phyloP scores from a whole-genome alignment of 2,329 filamentous ascomycete species.

The Hirsutella rhossiliensis region DNA sequence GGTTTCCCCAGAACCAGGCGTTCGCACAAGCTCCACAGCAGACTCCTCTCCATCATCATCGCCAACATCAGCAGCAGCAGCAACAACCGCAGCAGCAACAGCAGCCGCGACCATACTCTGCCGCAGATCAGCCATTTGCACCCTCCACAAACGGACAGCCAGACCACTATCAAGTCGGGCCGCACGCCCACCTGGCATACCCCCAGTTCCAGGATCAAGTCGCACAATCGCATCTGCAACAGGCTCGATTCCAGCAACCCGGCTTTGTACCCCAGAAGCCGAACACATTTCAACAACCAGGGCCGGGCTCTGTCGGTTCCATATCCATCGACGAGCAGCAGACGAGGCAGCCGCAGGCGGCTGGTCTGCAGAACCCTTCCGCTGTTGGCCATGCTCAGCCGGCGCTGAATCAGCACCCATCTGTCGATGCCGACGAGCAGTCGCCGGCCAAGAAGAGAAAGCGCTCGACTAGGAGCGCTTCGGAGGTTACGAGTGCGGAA shows the following conservation, averaged over 20 bases:
- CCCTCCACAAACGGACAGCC: constrained; percentile 14
- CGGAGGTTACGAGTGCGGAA: constrained; percentile 15
- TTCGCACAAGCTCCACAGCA: constrained; percentile 16
- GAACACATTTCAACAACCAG: constrained; percentile 10
- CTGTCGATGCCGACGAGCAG: constrained; percentile 6
- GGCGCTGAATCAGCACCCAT: neutral
- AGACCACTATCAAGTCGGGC: constrained; percentile 7
- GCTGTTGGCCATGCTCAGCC: neutral
- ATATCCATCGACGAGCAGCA: constrained; percentile 3
- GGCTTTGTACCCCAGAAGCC: constrained; percentile 9
- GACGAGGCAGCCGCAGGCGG: constrained; percentile 7
- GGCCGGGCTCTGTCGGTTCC: neutral
- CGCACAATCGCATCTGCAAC: constrained; percentile 2
- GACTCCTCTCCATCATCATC: constrained; percentile 13
- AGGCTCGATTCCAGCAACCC: constrained; percentile 5
- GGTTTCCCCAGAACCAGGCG: constrained; percentile 13
- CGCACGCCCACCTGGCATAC: constrained; percentile 3
- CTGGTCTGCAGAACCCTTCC: constrained; percentile 10
- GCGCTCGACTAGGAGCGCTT: constrained; percentile 15
- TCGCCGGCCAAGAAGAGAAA: constrained; percentile 26
- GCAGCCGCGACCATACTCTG: constrained; percentile 12
- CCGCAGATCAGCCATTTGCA: constrained; percentile 10
- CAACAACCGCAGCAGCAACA: constrained; percentile 7
- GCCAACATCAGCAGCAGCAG: constrained; percentile 10
- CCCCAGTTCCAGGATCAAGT: constrained; percentile 5